Evolutionary conservation across 208 protist species (phyloP).

Genomic region (Sergeia podlipaevii): DNA sequence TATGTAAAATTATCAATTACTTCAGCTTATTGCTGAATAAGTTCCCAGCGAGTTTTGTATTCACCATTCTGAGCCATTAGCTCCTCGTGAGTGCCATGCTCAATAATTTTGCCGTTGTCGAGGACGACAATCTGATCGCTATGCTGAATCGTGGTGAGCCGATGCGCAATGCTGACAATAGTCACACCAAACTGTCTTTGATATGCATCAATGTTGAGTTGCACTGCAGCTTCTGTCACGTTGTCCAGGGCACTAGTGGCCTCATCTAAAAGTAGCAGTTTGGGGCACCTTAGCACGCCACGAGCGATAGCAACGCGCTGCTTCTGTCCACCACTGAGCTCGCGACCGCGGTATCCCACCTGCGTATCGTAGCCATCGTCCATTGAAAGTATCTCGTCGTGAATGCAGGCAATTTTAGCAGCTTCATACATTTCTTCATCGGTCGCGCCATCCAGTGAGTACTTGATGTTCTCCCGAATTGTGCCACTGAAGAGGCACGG

Average conservation of each 20-base stretch:
- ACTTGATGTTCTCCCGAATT: constrained; percentile 31
- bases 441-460: constrained; percentile 15
- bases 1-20: not conserved
- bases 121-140: constrained; percentile 69
- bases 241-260: constrained; percentile 54
- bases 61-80: constrained; percentile 24
- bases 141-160: constrained; percentile 64
- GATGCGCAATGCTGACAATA: constrained; percentile 66
- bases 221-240: constrained; percentile 32
- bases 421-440: constrained; percentile 30
- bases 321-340: constrained; percentile 70
- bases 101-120: constrained; percentile 25
- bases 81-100: constrained; percentile 36
- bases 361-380: constrained; percentile 72
- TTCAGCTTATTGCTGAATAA: constrained; percentile 9
- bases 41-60: constrained; percentile 22
- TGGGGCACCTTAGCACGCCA: constrained; percentile 56
- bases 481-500: constrained; percentile 29
- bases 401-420: constrained; percentile 16
- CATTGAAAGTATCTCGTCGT: constrained; percentile 27
- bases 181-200: constrained; percentile 21
- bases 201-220: constrained; percentile 15
- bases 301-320: constrained; percentile 76
- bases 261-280: constrained; percentile 58
- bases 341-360: constrained; percentile 70